A percentile compares a stretch with the other conserved stretches of the same genome.
phyloP scores from a whole-genome alignment of 2,329 filamentous ascomycete genomes.

The Dothiorella sarmentorum region DNA sequence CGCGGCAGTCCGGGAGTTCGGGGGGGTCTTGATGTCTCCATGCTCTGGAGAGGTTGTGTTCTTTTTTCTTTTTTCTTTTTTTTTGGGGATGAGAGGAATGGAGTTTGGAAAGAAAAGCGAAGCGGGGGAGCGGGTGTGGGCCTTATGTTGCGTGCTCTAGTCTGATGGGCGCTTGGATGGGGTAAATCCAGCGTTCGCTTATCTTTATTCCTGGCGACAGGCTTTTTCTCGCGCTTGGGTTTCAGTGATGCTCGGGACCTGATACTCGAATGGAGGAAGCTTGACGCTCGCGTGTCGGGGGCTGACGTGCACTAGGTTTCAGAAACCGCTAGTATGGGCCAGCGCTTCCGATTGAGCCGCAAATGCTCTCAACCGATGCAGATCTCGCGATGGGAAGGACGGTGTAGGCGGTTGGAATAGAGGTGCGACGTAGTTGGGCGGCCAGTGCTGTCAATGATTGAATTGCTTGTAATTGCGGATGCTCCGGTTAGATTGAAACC shows the following conservation, averaged over 20 bases:
- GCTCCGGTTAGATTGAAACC: no score
- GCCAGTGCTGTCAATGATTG: no score
- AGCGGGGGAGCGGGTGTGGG: neutral
- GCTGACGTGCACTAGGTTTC: conserved; percentile 6
- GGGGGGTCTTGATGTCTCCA: neutral
- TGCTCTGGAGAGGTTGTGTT: neutral
- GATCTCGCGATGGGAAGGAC: no score
- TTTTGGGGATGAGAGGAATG: no score
- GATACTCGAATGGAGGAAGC: neutral
- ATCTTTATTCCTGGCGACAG: no score
- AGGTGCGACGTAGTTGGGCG: no score
- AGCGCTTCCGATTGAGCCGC: neutral
- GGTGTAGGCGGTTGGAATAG: no score
- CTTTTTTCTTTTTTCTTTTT: no score
- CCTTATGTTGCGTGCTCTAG: no score
- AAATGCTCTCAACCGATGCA: no score
- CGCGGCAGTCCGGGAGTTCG: neutral
- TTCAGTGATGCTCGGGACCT: neutral
- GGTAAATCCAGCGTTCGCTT: neutral
- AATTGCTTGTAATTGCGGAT: no score
- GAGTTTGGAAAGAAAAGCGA: neutral
- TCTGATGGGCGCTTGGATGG: neutral
- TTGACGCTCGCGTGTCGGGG: neutral
- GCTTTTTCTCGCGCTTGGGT: no score
- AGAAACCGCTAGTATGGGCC: neutral